Conservation (phyloP, 2,329 filamentous ascomycete genomes). For the Zymoseptoria ardabiliae region DNA sequence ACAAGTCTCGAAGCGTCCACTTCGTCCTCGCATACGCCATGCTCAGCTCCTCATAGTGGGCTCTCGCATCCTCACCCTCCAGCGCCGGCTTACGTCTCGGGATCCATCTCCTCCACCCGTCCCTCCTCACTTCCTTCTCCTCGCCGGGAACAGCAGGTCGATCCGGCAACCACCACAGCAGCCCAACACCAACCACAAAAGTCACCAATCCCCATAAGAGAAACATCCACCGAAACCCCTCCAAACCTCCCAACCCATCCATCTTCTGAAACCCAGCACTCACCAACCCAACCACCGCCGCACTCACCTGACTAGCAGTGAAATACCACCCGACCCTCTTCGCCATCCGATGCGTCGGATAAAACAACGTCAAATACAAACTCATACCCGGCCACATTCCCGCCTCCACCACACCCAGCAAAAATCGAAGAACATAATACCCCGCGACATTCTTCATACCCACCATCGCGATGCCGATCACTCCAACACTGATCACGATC, state of each 20-base stretch:
- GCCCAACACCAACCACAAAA: conserved; percentile 59
- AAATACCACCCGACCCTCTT: conserved; percentile 88
- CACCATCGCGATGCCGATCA: conserved; percentile 77
- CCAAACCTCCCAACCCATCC: conserved; percentile 68
- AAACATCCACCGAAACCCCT: conserved; percentile 91
- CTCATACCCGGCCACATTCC: conserved; percentile 96
- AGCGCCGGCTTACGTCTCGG: conserved; percentile 65
- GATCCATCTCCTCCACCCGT: conserved; percentile 55
- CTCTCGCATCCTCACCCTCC: conserved; percentile 64
- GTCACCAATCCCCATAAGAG: conserved; percentile 74
- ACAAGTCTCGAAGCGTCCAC: conserved; percentile 67
- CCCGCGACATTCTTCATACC: conserved; percentile 78
- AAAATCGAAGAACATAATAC: conserved; percentile 74
- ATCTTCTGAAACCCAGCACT: conserved; percentile 89
- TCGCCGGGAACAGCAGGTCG: conserved; percentile 69
- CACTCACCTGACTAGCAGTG: conserved; percentile 80
- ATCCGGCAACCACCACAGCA: conserved; percentile 89
- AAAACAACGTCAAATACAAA: conserved; percentile 86
- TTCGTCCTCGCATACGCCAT: conserved; percentile 69
- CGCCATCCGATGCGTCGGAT: conserved; percentile 76
- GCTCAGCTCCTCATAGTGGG: conserved; percentile 78
- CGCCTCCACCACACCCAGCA: conserved; percentile 80
- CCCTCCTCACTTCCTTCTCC: conserved; percentile 36
- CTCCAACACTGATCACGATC: conserved; percentile 78
- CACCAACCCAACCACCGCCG: conserved; percentile 79